Conservation (phyloP, 2,329 filamentous ascomycete species). For the Monascus ruber region DNA sequence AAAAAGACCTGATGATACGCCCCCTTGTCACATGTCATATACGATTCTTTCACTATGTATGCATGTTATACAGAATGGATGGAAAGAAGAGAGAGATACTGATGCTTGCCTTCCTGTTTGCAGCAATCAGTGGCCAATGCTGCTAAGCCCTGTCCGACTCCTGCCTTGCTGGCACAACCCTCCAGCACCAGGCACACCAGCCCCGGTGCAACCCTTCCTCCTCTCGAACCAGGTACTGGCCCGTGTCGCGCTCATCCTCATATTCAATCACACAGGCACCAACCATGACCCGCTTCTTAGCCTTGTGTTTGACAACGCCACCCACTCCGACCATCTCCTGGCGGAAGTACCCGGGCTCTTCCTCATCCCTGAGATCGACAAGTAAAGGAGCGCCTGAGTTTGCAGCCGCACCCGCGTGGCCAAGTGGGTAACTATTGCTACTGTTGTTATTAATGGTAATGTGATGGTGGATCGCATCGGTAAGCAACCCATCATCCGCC, state of each 20-base stretch:
- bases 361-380: constrained; percentile 21
- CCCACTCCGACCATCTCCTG: constrained; percentile 90
- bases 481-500: constrained; percentile 42
- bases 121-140: neutral
- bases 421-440: neutral
- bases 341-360: constrained; percentile 59
- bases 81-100: too few relatives aligned
- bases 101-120: too few relatives aligned
- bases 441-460: neutral
- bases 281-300: constrained; percentile 69
- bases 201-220: constrained; percentile 56
- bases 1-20: too few relatives aligned
- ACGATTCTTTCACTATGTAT: too few relatives aligned
- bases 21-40: too few relatives aligned
- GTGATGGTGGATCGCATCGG: neutral
- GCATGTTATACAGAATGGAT: too few relatives aligned
- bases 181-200: constrained; percentile 87
- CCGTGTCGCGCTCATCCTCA: constrained; percentile 61
- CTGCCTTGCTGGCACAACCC: constrained; percentile 54
- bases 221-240: constrained; percentile 59
- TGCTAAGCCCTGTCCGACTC: constrained; percentile 21
- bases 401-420: constrained; percentile 7
- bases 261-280: constrained; percentile 79
- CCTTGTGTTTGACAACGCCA: constrained; percentile 74
- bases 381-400: constrained; percentile 10